Evolutionary conservation across 2,329 filamentous ascomycete species (phyloP), one percentile per base, ranked within the genome.

Genomic region (Macrophomina phaseolina): DNA sequence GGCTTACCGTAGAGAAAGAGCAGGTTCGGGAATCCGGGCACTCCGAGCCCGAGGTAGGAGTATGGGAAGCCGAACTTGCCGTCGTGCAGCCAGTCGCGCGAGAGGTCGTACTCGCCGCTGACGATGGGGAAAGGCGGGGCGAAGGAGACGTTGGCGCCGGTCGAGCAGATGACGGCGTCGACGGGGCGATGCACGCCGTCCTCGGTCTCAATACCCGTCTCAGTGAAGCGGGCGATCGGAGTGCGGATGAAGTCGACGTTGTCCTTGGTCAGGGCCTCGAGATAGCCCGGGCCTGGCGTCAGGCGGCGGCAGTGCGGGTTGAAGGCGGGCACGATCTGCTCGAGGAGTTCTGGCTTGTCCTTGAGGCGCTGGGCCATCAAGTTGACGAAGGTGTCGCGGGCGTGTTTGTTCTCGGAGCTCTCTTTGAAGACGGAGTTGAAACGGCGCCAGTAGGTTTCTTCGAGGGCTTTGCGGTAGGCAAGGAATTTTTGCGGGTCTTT

Each of bases 1-100:
- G 23, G 23, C 23, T 23, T 23, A 23, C 23, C 90, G 34, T 86
- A 84, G 5, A 91, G 72, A 73, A 89, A 90, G 34, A 90, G 81
- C 0, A 91, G 78, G 69, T 92, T 92, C 0, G 90, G 89, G 68
- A 91, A 91, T 0, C 84, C 86, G 0, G 89, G 89, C 0, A 87
- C 86, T 0, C 86, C 85, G 0, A 89, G 71, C 0, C 89, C 89
- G 6, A 91, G 79, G 70, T 92, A 92, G 0, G 86, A 55, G 73
- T 90, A 88, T 0, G 90, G 89, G 67, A 87, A 90, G 40, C 63
- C 89, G 68, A 83, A 83, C 23, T 81, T 77, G 0, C 85, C 86
- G 46, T 82, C 84, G 1, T 81, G 80, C 14, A 80, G 81, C 89
- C 89, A 92, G 1, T 85, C 80, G 8, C 81, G 76, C 11, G 80